These are phyloP conservation scores for Aspergillus oerlinghausenensis DNA, from an alignment of 2,329 filamentous ascomycete genomes.

Conservation along the genomic window DNA sequence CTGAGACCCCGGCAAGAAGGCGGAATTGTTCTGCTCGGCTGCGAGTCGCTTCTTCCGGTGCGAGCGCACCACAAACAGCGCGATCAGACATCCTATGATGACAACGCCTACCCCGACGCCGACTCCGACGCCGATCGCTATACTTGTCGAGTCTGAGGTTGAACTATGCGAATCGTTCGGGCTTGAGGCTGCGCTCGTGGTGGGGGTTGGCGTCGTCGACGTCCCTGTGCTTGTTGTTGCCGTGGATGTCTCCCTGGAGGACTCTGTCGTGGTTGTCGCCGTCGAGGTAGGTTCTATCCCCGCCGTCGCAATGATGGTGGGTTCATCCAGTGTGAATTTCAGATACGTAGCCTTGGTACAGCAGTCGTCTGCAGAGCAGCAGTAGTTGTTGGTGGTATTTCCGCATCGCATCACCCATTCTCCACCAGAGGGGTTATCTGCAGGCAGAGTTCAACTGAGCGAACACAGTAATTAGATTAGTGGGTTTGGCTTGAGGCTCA, in stretches of 20 bases:
- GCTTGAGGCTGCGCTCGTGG: background rate
- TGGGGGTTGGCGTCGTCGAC: background rate
- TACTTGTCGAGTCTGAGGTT: background rate
- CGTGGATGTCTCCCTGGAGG: background rate
- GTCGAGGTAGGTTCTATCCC: background rate
- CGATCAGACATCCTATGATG: background rate
- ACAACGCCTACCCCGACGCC: background rate
- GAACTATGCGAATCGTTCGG: background rate
- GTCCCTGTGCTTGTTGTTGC: background rate
- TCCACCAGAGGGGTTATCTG: background rate
- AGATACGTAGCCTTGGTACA: background rate
- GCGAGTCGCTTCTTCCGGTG: background rate
- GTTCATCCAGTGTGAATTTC: background rate
- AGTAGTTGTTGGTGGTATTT: background rate
- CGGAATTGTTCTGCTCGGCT: background rate
- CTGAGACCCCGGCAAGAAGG: background rate
- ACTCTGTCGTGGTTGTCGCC: background rate
- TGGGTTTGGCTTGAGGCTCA: background rate
- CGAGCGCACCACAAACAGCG: background rate
- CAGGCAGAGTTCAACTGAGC: background rate
- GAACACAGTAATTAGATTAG: no score
- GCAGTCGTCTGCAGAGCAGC: conserved; percentile 5
- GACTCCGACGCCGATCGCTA: background rate
- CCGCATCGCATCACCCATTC: conserved; percentile 5
- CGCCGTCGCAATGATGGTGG: conserved; percentile 1